Evolutionary conservation across 164 flowering plant species (phyloP), one percentile per base, ranked within the genome.

Genomic region (Piper longum): DNA sequence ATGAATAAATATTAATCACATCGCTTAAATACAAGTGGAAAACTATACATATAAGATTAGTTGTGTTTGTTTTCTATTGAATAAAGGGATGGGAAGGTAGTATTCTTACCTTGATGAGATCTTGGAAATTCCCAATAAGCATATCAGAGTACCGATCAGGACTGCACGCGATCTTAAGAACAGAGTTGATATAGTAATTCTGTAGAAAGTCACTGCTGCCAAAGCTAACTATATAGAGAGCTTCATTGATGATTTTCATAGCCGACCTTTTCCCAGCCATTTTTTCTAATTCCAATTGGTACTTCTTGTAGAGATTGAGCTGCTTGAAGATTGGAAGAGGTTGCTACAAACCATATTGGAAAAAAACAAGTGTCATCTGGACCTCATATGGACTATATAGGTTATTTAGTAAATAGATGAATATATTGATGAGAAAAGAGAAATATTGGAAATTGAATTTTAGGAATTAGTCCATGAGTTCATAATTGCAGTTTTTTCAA

Each of bases 181-280:
- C 63, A 66, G 97, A 97, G 65, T 93, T 85, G 70, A 87, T 64
- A 68, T 88, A 93, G 71, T 93, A 93, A 64, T 90, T 93, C 69
- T 93, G 97, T 2, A 87, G 45, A 58, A 82, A 91, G 63, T 93
- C 99, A 44, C 96, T 76, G 62, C 74, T 83, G 0, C 99, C 97
- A 16, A 80, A 79, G 59, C 96, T 71, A 44, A 83, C 43, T 5
- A 93, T 0, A 66, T 88, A 93, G 0, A 93, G 26, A 1, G 96
- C 85, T 7, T 68, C 89, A 59, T 77, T 80, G 54, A 91, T 58
- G 62, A 91, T 90, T n/a, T 87, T 72, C 12, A 79, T 73, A 12
- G 99, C 82, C 65, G 82, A 79, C 51, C 48, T 59, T 12, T 72
- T 76, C 3, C 93, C 95, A 1, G 89, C 93, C 3, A 83, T 83